Evolutionary conservation across 768 basidiomycete genomes (phyloP), one percentile per base, ranked within the genome.

Genomic region (Lactarius indigo): DNA sequence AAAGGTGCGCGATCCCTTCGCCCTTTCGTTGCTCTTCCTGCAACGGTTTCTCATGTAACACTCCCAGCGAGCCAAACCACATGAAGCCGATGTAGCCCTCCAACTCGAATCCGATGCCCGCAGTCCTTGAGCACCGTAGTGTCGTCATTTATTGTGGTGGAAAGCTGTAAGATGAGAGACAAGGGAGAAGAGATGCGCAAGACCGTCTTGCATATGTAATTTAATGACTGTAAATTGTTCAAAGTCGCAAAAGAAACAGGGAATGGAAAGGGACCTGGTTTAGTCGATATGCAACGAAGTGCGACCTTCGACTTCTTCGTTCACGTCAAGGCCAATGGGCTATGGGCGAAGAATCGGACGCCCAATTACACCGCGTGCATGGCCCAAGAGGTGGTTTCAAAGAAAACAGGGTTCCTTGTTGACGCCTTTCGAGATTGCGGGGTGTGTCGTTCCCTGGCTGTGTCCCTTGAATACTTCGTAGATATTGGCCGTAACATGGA

Each of bases 1-100:
- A 18, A 63, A 50, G 44, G 65, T 66, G 44, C 44, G 28, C 47
- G 2, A 39, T 39, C 47, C 41, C 20, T 62, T 66, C n/a, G 56
- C 23, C n/a, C n/a, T 12, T 23, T 2, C 39, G 7, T 6, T 41
- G 39, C 1, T 1, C 12, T n/a, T 50, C 23, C 50, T 9, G 1
- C 23, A 12, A 41, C 23, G 1, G 42, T 20, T 39, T 52, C 15
- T 63, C 39, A 66, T 44, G 59, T 57, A 35, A 56, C 26, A 30
- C 30, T 28, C 31, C 5, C 9, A 63, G 64, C 59, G 13, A n/a
- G 20, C 17, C 31, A 44, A 52, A 50, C 20, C 60, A 52, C 47
- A 61, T 7, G n/a, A 26, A 17, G 12, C 33, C 20, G 50, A 52
- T 26, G 33, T 23, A 33, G 6, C n/a, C 23, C 47, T 47, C 20